These are phyloP conservation scores for Trichophyton mentagrophytes DNA, from an alignment of 2,329 filamentous ascomycete species.

Conservation along the genomic window DNA sequence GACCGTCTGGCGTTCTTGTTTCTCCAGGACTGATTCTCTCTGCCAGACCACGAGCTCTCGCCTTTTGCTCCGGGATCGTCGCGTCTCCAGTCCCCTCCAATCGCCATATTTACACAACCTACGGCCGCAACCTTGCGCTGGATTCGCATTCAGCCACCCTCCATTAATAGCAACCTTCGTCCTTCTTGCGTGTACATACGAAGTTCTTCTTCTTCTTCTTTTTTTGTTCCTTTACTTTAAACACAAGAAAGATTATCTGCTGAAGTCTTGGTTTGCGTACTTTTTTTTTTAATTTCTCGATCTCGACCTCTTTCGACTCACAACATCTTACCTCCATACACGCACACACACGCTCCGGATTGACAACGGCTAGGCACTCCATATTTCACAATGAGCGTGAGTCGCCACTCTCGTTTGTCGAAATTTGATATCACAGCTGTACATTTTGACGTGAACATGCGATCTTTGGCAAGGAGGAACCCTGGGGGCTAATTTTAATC, in stretches of 20 bases:
- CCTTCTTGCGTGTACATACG: neutral
- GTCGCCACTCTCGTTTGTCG: constrained; percentile 1
- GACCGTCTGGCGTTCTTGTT: neutral
- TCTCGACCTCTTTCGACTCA: neutral
- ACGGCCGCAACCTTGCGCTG: neutral
- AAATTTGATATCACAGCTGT: neutral
- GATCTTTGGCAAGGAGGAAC: neutral
- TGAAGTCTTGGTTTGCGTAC: neutral
- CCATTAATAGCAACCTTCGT: neutral
- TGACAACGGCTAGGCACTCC: neutral
- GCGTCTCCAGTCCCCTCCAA: neutral
- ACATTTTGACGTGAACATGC: neutral
- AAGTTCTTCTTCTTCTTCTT: neutral
- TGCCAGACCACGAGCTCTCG: neutral
- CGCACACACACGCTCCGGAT: neutral
- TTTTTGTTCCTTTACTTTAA: neutral
- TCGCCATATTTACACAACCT: neutral
- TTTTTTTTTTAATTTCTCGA: neutral
- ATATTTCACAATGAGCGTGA: constrained; percentile 11
- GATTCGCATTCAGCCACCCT: neutral
- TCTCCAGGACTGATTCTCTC: neutral
- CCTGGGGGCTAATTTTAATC: neutral
- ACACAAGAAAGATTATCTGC: neutral
- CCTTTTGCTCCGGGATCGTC: neutral
- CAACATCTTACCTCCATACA: neutral